Evolutionary conservation across 257 asterid genomes (phyloP), one percentile per base, ranked within the genome.

Genomic region (Salvia miltiorrhiza): DNA sequence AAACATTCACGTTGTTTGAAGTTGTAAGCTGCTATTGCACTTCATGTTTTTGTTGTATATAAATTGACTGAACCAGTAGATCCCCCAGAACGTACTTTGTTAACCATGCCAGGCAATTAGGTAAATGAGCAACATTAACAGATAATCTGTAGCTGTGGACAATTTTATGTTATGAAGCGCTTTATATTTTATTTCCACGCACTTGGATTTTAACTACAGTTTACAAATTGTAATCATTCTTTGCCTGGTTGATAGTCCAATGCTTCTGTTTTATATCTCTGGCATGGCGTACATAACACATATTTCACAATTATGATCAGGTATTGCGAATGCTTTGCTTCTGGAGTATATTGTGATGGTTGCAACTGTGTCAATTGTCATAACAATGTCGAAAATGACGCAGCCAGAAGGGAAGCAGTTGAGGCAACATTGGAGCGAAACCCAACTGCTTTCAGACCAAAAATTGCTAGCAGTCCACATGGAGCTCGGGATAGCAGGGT

Each of bases 301-400:
- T 55, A 23, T 69, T 53, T 65, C 37, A 54, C 33, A 68, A 60
- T 79, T 57, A 40, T 78, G 77, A 39, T 71, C 83, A 93, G 99
- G 91, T 93, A 93, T 63, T 93, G 99, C 76, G 99, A 93, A 75
- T 93, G 99, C 79, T 93, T 93, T 82, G 92, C 99, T 50, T 88
- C 99, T 68, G 99, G 97, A 52, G 80, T 85, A 58, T 93, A 87
- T 70, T 93, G 99, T 49, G 96, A 90, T 52, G 96, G 96, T 48
- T 93, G 97, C 87, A 93, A 93, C 80, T 93, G 97, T 65, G 87
- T 77, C 57, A 93, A 90, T 73, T 93, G 99, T 71, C 90, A 87
- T 52, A 93, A 90, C 74, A 93, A 93, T 81, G 85, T 77, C 9
- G 96, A 86, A 81, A 87, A 90, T 57, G 96, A 93, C 43, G 85